A percentile compares a stretch with the other conserved stretches of the same genome.
phyloP scores from a whole-genome alignment of 257 asterid species.

The Plantago elongata region DNA sequence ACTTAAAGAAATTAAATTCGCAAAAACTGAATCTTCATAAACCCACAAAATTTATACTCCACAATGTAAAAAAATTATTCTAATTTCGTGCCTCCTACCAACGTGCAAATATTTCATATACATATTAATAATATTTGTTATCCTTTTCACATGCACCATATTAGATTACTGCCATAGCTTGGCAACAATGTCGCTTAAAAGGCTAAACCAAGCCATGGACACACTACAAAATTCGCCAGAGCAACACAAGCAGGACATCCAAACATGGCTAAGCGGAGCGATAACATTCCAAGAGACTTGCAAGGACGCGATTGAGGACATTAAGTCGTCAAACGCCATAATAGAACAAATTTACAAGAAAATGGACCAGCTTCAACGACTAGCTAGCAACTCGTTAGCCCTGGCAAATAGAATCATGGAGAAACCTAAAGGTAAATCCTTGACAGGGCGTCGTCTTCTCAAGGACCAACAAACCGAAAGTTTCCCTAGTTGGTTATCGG shows the following conservation, averaged over 20 bases:
- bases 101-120: too few species aligned
- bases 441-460: slow-evolving; percentile 21
- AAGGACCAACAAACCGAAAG: neutral
- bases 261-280: slow-evolving; percentile 77
- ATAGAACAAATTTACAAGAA: slow-evolving; percentile 39
- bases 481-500: slow-evolving; percentile 53
- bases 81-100: too few species aligned
- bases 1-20: too few species aligned
- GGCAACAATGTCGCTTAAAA: slow-evolving; percentile 38
- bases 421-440: neutral
- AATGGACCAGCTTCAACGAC: slow-evolving; percentile 47
- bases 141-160: too few species aligned
- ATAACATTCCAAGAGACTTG: slow-evolving; percentile 64
- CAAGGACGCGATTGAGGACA: slow-evolving; percentile 42
- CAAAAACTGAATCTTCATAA: too few species aligned
- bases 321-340: slow-evolving; percentile 28
- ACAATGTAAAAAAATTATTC: too few species aligned
- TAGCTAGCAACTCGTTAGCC: slow-evolving; percentile 58
- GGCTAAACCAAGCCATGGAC: slow-evolving; percentile 46
- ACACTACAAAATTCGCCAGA: slow-evolving; percentile 40
- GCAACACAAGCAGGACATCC: slow-evolving; percentile 55
- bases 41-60: too few species aligned
- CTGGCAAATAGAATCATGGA: slow-evolving; percentile 47
- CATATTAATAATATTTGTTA: too few species aligned
- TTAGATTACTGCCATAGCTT: slow-evolving; percentile 52